Conservation (phyloP, 1,284 basidiomycete genomes). For the Marasmius oreades region DNA sequence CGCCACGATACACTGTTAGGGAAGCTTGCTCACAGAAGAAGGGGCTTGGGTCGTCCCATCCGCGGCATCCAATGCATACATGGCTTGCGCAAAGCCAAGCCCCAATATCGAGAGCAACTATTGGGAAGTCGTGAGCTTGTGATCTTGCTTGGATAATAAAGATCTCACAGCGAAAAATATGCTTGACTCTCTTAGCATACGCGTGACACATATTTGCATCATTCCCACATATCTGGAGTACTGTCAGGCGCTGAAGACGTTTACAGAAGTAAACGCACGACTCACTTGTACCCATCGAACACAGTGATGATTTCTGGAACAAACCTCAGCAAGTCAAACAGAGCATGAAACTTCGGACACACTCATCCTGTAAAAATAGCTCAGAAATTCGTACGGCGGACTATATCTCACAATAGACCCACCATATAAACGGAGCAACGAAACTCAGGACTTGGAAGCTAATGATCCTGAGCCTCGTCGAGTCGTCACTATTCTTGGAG, state of each 20-base stretch:
- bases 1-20: background rate
- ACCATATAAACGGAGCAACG: slow-evolving; percentile 86
- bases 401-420: slow-evolving; percentile 23
- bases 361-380: slow-evolving; percentile 66
- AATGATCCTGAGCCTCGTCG: slow-evolving; percentile 47
- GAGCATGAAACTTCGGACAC: slow-evolving; percentile 25
- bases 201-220: slow-evolving; percentile 82
- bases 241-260: background rate
- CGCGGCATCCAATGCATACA: slow-evolving; percentile 89
- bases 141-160: background rate
- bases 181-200: slow-evolving; percentile 90
- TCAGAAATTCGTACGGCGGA: slow-evolving; percentile 2
- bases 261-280: background rate
- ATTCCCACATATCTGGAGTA: slow-evolving; percentile 67
- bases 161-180: slow-evolving; percentile 83
- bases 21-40: slow-evolving; percentile 33
- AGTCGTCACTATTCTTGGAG: slow-evolving; percentile 33
- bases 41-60: slow-evolving; percentile 71
- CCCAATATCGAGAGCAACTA: slow-evolving; percentile 79
- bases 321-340: slow-evolving; percentile 2
- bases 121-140: slow-evolving; percentile 12
- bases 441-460: slow-evolving; percentile 89
- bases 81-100: slow-evolving; percentile 81
- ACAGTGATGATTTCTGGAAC: slow-evolving; percentile 69
- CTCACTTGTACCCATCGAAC: slow-evolving; percentile 79